These are phyloP conservation scores for Jamesozyma gamospora DNA, from an alignment of 805 yeast species.

Conservation along the genomic window DNA sequence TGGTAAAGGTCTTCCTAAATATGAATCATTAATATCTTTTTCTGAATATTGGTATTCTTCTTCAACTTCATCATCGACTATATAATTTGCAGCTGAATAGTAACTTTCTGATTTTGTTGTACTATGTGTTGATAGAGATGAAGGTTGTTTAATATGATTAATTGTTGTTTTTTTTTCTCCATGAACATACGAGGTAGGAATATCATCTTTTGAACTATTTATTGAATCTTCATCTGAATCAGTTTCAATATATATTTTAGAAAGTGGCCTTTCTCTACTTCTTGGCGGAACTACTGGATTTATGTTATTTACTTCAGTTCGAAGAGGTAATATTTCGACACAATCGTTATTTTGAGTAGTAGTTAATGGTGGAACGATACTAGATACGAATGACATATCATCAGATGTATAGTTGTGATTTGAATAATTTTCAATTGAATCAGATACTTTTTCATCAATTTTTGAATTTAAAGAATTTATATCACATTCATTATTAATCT, in stretches of 20 bases:
- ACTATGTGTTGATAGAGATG: constrained; percentile 1
- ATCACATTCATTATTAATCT: neutral
- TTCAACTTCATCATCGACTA: constrained; percentile 7
- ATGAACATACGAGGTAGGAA: neutral
- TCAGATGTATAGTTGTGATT: constrained; percentile 1
- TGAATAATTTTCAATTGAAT: neutral
- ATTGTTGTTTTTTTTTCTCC: neutral
- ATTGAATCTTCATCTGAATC: neutral
- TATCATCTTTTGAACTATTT: neutral
- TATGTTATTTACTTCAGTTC: constrained; percentile 14
- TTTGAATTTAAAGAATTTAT: neutral
- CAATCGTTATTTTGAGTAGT: constrained; percentile 10
- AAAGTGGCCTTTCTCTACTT: constrained; percentile 26
- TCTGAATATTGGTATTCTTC: constrained; percentile 1
- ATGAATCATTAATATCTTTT: constrained; percentile 8
- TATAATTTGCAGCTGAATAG: constrained; percentile 18
- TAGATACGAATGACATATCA: constrained; percentile 7
- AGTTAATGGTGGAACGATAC: constrained; percentile 19
- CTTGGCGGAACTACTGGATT: constrained; percentile 29
- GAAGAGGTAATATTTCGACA: constrained; percentile 4
- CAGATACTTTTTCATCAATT: too few species aligned
- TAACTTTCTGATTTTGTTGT: constrained; percentile 16
- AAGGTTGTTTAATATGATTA: neutral
- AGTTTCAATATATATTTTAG: constrained; percentile 13
- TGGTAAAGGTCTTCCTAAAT: constrained; percentile 19